phyloP scores from a whole-genome alignment of 352 stramenopile genomes.

The Pythium sp. region DNA sequence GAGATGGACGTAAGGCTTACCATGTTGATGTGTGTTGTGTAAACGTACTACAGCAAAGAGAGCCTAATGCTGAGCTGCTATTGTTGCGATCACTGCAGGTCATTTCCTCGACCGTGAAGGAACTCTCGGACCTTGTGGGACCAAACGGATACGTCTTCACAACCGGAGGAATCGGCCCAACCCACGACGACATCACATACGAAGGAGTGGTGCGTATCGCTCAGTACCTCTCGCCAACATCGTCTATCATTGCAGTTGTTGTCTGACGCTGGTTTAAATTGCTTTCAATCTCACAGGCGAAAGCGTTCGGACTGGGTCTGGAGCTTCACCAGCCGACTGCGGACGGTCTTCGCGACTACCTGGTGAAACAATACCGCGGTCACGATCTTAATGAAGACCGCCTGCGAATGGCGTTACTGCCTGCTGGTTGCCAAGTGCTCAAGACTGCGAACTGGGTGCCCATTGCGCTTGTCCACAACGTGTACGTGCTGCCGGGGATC shows the following conservation, averaged over 20 bases:
- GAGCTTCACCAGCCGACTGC: slow-evolving; percentile 68
- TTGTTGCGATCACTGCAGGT: slow-evolving; percentile 24
- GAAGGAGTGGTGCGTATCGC: slow-evolving; percentile 54
- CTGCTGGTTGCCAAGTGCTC: slow-evolving; percentile 51
- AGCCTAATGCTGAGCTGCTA: background rate
- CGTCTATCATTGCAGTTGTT: no score
- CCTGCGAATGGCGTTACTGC: slow-evolving; percentile 73
- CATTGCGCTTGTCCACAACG: slow-evolving; percentile 74
- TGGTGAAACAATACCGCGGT: slow-evolving; percentile 30
- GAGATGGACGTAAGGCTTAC: slow-evolving; percentile 48
- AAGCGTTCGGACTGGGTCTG: slow-evolving; percentile 66
- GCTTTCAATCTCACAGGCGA: slow-evolving; percentile 33
- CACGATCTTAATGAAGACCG: slow-evolving; percentile 63
- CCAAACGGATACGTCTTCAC: slow-evolving; percentile 83
- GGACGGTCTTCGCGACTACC: slow-evolving; percentile 45
- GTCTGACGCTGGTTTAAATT: background rate
- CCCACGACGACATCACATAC: slow-evolving; percentile 88
- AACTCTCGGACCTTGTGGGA: slow-evolving; percentile 72
- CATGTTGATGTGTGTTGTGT: no score
- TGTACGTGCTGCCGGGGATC: slow-evolving; percentile 84
- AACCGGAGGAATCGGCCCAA: slow-evolving; percentile 80
- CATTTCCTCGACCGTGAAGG: slow-evolving; percentile 69
- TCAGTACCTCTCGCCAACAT: no score
- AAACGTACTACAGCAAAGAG: no score
- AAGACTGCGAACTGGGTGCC: slow-evolving; percentile 65